These are phyloP conservation scores for Cucurbita maxima DNA, from an alignment of 306 rosid species.

Conservation along the genomic window DNA sequence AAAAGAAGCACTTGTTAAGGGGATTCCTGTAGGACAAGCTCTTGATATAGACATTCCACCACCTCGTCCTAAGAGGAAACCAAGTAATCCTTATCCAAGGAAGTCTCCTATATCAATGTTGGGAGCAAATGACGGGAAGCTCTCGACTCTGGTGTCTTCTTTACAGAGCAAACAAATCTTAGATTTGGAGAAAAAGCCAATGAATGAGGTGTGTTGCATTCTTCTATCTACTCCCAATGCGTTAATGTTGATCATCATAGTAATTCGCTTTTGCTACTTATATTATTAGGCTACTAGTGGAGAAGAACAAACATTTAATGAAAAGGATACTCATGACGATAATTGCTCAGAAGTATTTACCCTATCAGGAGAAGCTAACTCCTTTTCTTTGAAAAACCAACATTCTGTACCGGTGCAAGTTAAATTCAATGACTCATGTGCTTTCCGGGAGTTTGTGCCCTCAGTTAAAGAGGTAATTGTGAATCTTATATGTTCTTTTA, in stretches of 20 bases:
- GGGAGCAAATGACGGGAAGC: slow-evolving; percentile 58
- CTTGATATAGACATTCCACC: slow-evolving; percentile 88
- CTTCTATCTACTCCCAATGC: slow-evolving; percentile 5
- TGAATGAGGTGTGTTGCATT: slow-evolving; percentile 42
- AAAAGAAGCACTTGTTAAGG: slow-evolving; percentile 73
- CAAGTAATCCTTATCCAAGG: slow-evolving; percentile 89
- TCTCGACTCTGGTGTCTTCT: slow-evolving; percentile 31
- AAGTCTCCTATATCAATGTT: slow-evolving; percentile 40
- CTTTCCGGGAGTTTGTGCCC: slow-evolving; percentile 48
- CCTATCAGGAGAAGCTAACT: slow-evolving; percentile 40
- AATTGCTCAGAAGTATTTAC: slow-evolving; percentile 35
- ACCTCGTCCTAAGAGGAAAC: slow-evolving; percentile 94
- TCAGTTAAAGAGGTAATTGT: slow-evolving; percentile 31
- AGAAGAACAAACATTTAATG: slow-evolving; percentile 31
- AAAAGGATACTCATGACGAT: slow-evolving; percentile 35
- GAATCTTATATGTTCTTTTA: slow-evolving; percentile 34
- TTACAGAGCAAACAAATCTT: slow-evolving; percentile 33
- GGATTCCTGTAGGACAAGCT: slow-evolving; percentile 56
- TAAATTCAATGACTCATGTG: slow-evolving; percentile 23
- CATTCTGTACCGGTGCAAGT: slow-evolving; percentile 22
- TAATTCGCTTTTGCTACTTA: slow-evolving; percentile 8
- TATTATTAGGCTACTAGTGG: slow-evolving; percentile 30
- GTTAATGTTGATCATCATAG: not conserved
- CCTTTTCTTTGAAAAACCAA: slow-evolving; percentile 45
- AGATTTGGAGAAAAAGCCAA: slow-evolving; percentile 59